Evolutionary conservation across 2,329 filamentous ascomycete species (phyloP), one percentile per base, ranked within the genome.

Genomic region (Myriosclerotinia curreyana): DNA sequence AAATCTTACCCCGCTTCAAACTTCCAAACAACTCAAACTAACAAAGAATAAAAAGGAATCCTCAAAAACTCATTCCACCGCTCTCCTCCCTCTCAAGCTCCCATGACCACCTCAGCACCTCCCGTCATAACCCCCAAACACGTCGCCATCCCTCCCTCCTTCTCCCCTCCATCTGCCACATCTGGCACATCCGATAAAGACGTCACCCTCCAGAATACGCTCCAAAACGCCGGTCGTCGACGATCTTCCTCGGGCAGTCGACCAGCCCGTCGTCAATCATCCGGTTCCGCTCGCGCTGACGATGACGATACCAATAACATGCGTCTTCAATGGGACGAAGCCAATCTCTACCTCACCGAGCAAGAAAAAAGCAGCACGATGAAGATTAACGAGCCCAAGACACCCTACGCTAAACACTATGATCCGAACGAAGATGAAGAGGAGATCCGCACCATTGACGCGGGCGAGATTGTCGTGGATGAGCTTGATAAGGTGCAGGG

Each of bases 371-470:
- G 88, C 66, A 89, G 90, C 67, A 97, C 93, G 65, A 99, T 99
- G 95, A 99, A 98, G 82, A 99, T 99, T 69, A 91, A 92, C 70
- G 95, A 99, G 80, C 95, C 95, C 67, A 99, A 99, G 83, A 99
- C 95, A 9, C 95, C 95, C 5, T 99, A 94, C 76, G 95, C 92
- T 44, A 90, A 89, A 74, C 91, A 92, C 73, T 97, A 97, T 77
- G 91, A 98, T 74, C 92, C 93, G 5, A 76, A 86, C 50, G 92
- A 97, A 74, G 94, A 98, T 68, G 91, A 92, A 60, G 73, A 88
- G 42, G 91, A 95, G 73, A 75, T 85, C 31, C 69, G 74, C 7
- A 76, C 81, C 68, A 77, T 90, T 68, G 88, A 96, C 73, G 86
- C 89, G 5, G 83, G 90, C 64, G 87, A 90, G 36, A 78, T 91